Base-by-base conservation (phyloP, 176 grass and related monocot species). In the Zoysia pacifica region DNA sequence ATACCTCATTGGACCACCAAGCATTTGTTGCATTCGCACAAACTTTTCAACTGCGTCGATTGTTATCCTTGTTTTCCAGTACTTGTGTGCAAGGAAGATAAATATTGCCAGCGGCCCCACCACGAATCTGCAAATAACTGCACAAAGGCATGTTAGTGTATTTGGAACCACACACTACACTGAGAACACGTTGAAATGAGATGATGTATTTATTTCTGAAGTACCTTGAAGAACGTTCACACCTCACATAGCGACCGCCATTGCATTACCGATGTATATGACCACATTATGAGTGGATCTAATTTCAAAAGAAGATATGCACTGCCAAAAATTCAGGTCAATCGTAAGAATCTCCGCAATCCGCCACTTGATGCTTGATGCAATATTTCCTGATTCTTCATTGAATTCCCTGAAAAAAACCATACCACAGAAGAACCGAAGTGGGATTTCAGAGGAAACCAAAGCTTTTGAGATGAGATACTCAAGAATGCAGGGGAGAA, bases 21-120 rank as follows among this genome's bases (percentile, higher is more conserved):
- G 1, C 87, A 5, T 3, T 44, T 70, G 19, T 5, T 93, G 91
- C 41, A 69, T 54, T 3, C 39, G 62, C 0, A 89, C 79, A 61
- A 92, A 86, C 42, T 62, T 86, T 49, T 92, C 86, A 0, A 92
- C 90, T 3, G 72, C 52, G 9, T 89, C 79, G 0, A 84, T 18
- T 37, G 64, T 56, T 14, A 46, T 61, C 58, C 19, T 81, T 14
- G 3, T 62, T 67, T 55, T 83, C 79, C 87, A 86, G 12, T 73
- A 86, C 12, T 78, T 93, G 76, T 93, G 13, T 0, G 61, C 59
- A 2, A 93, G 60, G 45, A 89, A 93, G 2, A 1, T 8, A 28
- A 74, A 81, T 2, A 89, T 6, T 0, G 37, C 58, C 3, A 70
- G 2, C 0, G 87, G 83, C 1, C 2, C 51, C 14, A 53, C 3